Evolutionary conservation across 257 asterid genomes (phyloP), one percentile per base, ranked within the genome.

Genomic region (Avicennia marina): DNA sequence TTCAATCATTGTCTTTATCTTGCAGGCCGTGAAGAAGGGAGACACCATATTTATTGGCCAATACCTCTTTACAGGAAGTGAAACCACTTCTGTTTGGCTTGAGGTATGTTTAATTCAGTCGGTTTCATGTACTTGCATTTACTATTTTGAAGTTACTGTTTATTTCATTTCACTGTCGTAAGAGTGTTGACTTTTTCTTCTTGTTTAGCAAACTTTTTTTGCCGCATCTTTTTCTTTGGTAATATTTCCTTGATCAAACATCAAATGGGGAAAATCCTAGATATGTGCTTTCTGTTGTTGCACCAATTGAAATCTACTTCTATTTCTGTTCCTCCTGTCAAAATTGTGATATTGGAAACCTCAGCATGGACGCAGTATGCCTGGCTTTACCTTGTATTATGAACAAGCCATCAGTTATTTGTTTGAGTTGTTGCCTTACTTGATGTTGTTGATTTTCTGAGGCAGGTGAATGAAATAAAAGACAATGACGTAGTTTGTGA

Each of bases 381-480:
- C 13, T 5, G 2, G 13, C 2, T 36, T 7, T 5, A 8, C 10
- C 6, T 36, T 12, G 10, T 4, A 4, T 36, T 11, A 2, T 8
- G 13, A 36, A 36, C 10, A 11, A 0, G 2, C 12, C 10, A 11
- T 11, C 10, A 8, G 6, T 36, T 36, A 11, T 36, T 36, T 36
- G 41, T 42, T 42, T 42, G 18, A 7, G 21, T 19, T 7, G 53
- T 20, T 47, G 31, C 15, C 4, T 47, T 10, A 47, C 6, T 47
- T 18, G 53, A 19, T 4, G 10, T 47, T 18, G 12, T 16, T 17
- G 4, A 17, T 50, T 24, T 50, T 29, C 1, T 7, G 9, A 36
- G 73, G 45, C 94, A 91, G 97, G 99, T 93, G 19, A 79, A 66
- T 72, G 87, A 86, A 81, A 86, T 86, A 54, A 55, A 89, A 58